phyloP scores from a whole-genome alignment of 179 eudicot species.

The Patellifolia procumbens region DNA sequence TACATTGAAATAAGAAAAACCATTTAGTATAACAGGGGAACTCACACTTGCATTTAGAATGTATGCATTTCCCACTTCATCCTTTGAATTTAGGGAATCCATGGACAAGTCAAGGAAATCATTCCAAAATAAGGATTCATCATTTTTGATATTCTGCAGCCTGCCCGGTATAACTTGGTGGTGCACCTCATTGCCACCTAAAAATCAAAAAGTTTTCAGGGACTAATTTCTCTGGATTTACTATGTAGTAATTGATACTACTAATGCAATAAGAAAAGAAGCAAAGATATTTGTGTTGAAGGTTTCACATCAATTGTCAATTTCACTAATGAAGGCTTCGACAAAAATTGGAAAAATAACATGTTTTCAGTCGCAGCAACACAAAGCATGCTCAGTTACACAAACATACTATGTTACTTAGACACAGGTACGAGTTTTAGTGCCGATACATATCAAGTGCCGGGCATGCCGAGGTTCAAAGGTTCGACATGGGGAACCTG shows the following conservation, averaged over 20 bases:
- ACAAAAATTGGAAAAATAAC: neutral
- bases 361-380: neutral
- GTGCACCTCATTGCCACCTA: constrained; percentile 40
- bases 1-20: neutral
- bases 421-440: too few species aligned
- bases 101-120: constrained; percentile 40
- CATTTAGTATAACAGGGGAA: neutral
- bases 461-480: too few species aligned
- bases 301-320: neutral
- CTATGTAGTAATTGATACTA: neutral
- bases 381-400: neutral
- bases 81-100: constrained; percentile 32
- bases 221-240: neutral
- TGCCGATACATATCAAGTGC: too few species aligned
- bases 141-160: constrained; percentile 25
- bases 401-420: too few species aligned
- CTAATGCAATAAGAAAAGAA: neutral
- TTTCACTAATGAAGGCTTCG: neutral
- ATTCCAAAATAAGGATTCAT: constrained; percentile 43
- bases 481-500: too few species aligned
- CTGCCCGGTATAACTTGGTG: constrained; percentile 28
- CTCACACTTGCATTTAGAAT: constrained; percentile 41
- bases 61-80: constrained; percentile 29
- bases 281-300: neutral
- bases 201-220: constrained; percentile 23